Conservation (phyloP, 2,329 filamentous ascomycete species). For the Fusarium metavorans region DNA sequence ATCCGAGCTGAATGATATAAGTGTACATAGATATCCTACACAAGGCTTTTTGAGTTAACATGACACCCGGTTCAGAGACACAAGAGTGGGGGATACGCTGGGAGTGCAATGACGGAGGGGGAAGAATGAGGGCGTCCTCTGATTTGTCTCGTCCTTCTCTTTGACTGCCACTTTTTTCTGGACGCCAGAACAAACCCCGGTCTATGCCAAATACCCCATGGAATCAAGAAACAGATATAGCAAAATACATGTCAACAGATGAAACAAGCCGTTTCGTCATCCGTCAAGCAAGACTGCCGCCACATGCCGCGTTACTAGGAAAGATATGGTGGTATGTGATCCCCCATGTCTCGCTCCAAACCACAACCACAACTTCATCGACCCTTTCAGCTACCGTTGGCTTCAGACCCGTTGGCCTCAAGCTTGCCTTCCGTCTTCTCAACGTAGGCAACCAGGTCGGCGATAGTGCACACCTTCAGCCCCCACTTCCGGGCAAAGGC, state of each 20-base stretch:
- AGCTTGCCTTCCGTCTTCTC: constrained; percentile 79
- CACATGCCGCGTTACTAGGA: neutral
- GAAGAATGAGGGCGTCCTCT: constrained; percentile 7
- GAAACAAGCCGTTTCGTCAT: constrained; percentile 17
- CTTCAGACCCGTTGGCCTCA: constrained; percentile 50
- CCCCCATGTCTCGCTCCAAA: neutral
- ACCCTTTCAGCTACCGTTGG: constrained; percentile 35
- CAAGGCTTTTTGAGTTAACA: neutral
- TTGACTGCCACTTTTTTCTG: constrained; percentile 32
- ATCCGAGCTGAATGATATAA: neutral
- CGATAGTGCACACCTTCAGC: constrained; percentile 94
- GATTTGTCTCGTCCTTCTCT: constrained; percentile 13
- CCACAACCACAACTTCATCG: neutral
- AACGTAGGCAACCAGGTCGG: constrained; percentile 84
- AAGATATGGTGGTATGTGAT: constrained; percentile 3
- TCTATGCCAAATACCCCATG: constrained; percentile 37
- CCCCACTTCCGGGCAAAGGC: constrained; percentile 90
- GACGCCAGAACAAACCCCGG: constrained; percentile 36
- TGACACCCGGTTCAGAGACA: neutral
- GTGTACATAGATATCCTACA: neutral
- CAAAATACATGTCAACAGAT: constrained; percentile 27
- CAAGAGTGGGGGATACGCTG: neutral
- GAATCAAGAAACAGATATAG: constrained; percentile 37
- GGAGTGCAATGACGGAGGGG: neutral
- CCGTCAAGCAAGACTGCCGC: constrained; percentile 8